phyloP scores from a whole-genome alignment of 345 rosid genomes.

The Heritiera fomes region DNA sequence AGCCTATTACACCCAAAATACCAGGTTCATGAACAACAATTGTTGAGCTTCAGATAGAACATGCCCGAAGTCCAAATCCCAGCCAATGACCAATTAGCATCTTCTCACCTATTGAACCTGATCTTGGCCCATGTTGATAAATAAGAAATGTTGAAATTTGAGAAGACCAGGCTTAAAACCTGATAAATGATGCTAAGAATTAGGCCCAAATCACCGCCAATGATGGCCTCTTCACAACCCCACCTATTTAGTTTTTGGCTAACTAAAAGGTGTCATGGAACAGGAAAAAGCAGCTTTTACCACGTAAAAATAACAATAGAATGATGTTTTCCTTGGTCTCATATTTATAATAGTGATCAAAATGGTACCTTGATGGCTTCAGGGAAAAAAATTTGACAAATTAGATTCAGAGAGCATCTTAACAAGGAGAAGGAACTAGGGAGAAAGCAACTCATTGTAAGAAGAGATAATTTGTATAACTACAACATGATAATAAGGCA shows the following conservation, averaged over 20 bases:
- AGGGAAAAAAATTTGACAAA: background rate
- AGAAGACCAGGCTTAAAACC: background rate
- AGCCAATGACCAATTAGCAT: background rate
- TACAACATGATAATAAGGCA: constrained; percentile 2
- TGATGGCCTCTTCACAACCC: background rate
- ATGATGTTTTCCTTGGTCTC: background rate
- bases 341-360: background rate
- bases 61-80: constrained; percentile 1
- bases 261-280: background rate
- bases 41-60: background rate
- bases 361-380: background rate
- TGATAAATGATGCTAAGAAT: background rate
- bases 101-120: background rate
- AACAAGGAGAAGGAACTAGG: background rate
- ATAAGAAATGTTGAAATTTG: background rate
- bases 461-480: background rate
- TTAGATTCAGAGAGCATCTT: background rate
- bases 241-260: background rate
- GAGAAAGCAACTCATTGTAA: background rate
- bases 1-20: background rate
- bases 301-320: background rate
- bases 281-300: constrained; percentile 1
- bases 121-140: background rate
- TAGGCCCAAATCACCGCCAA: background rate
- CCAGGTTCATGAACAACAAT: background rate